Evolutionary conservation across 257 asterid species (phyloP), one percentile per base, ranked within the genome.

Genomic region (Solanum virginianum): DNA sequence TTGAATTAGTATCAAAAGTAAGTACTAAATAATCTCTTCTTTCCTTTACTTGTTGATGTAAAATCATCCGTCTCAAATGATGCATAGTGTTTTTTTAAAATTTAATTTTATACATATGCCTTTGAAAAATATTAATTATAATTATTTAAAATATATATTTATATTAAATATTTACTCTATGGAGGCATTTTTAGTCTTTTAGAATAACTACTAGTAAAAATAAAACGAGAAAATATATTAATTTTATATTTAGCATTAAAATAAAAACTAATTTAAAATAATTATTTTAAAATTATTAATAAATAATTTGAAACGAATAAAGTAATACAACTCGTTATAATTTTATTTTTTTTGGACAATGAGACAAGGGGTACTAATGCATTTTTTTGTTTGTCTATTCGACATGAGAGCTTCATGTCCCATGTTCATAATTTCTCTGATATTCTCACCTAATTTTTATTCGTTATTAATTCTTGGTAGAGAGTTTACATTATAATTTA

Each of bases 161-260:
- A 9, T 0, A 11, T 10, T 60, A 59, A 59, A 20, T 4, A 59
- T 60, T n/a, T 60, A n/a, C 24, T 60, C 2, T 9, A 60, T 0
- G n/a, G 0, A 10, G 10, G 0, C 10, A 0, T 57, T 20, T 10
- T 1, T 1, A 60, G 3, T 60, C 29, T n/a, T n/a, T n/a, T 0
- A 59, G 16, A 60, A 22, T n/a, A 60, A n/a, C 22, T 60, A n/a
- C 14, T 60, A 60, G 4, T 60, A 22, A 60, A 4, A 0, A 10
- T 10, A 10, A 60, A 24, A 22, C 4, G 8, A 20, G 20, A 8
- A 20, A 9, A 3, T 51, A 60, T 1, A 11, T 13, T 10, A 1
- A 60, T 60, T 14, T 60, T 60, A 60, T 10, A 10, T 15, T 60
- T 22, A 36, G 5, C 1, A 2, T 4, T 4, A 10, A 10, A 60